Evolutionary conservation across 352 stramenopile genomes (phyloP).

Genomic region (Phytophthora idaei): DNA sequence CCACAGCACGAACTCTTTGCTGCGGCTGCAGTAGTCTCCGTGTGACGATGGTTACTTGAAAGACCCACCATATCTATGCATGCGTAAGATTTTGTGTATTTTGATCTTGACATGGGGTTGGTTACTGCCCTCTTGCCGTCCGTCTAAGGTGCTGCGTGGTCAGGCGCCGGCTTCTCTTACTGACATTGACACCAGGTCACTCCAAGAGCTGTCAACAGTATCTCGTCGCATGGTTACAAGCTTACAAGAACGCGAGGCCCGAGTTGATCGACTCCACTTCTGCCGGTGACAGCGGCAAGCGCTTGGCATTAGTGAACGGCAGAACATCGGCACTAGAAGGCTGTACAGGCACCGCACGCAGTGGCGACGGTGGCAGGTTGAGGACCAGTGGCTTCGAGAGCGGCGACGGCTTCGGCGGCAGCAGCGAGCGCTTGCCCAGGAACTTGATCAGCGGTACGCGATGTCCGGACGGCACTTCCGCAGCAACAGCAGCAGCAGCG

Average conservation of each 20-base stretch:
- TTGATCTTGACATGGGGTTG: conserved; percentile 19
- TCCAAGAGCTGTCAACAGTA: conserved; percentile 9
- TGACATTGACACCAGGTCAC: conserved; percentile 3
- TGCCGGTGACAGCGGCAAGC: conserved; percentile 61
- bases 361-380: conserved; percentile 21
- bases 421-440: conserved; percentile 72
- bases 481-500: conserved; percentile 25
- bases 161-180: not conserved
- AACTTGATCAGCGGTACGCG: conserved; percentile 74
- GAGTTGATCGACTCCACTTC: conserved; percentile 86
- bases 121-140: not conserved
- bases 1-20: conserved; percentile 66
- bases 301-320: conserved; percentile 67
- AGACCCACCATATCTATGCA: conserved; percentile 25
- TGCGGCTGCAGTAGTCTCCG: conserved; percentile 45
- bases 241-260: conserved; percentile 75
- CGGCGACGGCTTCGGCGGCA: conserved; percentile 46
- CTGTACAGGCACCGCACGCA: conserved; percentile 41
- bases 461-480: conserved; percentile 30
- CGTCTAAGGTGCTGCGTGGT: too few relatives aligned
- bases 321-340: conserved; percentile 70
- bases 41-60: conserved; percentile 40
- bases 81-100: conserved; percentile 35
- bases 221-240: conserved; percentile 18
- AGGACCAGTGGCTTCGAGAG: conserved; percentile 27